Conservation (phyloP, 2,329 filamentous ascomycete genomes). For the Fusarium heterosporum region DNA sequence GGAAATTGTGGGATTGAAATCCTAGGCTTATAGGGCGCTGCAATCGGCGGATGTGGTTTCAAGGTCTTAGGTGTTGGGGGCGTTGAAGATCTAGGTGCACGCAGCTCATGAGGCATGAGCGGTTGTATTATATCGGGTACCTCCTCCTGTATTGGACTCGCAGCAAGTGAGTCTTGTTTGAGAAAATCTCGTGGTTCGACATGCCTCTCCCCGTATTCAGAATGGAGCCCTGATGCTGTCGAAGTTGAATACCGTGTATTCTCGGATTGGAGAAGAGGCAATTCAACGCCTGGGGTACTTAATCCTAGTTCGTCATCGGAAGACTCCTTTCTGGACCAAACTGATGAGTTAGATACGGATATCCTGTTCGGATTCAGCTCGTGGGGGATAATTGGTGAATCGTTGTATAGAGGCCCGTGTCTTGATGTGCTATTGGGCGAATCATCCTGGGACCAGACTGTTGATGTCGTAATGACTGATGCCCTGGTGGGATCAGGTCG, state of each 20-base stretch:
- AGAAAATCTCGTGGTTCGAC: conserved; percentile 23
- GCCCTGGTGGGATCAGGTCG: conserved; percentile 12
- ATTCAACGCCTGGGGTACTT: conserved; percentile 12
- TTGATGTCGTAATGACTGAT: conserved; percentile 30
- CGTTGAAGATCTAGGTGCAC: conserved; percentile 15
- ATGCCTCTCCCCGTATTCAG: conserved; percentile 11
- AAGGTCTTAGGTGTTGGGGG: conserved; percentile 20
- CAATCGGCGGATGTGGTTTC: conserved; percentile 11
- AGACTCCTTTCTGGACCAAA: conserved; percentile 7
- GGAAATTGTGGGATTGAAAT: conserved; percentile 23
- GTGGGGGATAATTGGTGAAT: conserved; percentile 19
- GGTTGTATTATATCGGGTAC: conserved; percentile 10
- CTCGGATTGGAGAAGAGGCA: conserved; percentile 24
- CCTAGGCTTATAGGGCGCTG: conserved; percentile 18
- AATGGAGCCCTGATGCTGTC: conserved; percentile 26
- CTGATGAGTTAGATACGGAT: conserved; percentile 25
- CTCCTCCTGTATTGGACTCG: conserved; percentile 23
- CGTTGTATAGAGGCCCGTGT: conserved; percentile 22
- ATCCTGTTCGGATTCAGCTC: conserved; percentile 19
- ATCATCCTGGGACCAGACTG: conserved; percentile 24
- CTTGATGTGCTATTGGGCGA: conserved; percentile 4
- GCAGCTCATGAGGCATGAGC: conserved; percentile 18
- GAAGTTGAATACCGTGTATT: conserved; percentile 29
- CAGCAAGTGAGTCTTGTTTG: conserved; percentile 7
- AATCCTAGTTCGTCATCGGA: conserved; percentile 2